phyloP scores from a whole-genome alignment of 2,329 filamentous ascomycete genomes.

The Penicillium sp. region DNA sequence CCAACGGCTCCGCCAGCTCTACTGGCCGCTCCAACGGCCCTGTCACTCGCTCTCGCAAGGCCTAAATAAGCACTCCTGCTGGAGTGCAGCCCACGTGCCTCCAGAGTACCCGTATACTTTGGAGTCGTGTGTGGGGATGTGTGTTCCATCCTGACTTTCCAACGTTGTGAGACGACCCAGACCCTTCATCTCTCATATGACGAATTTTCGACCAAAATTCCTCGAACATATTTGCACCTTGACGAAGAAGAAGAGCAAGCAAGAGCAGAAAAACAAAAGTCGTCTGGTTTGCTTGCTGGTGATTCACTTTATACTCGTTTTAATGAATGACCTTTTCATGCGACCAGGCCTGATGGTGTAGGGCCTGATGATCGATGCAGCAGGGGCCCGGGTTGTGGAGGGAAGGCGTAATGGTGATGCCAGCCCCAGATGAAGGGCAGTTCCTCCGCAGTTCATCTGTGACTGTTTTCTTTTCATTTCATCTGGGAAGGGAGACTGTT shows the following conservation, averaged over 20 bases:
- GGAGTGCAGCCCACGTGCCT: background rate
- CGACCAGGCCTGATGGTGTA: slow-evolving; percentile 25
- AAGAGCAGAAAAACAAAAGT: slow-evolving; percentile 1
- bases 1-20: slow-evolving; percentile 40
- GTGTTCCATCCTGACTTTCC: background rate
- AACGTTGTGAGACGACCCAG: background rate
- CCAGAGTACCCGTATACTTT: background rate
- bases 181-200: slow-evolving; percentile 7
- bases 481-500: slow-evolving; percentile 17
- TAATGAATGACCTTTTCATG: slow-evolving; percentile 35
- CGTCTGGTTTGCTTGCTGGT: slow-evolving; percentile 24
- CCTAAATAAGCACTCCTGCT: slow-evolving; percentile 35
- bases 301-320: slow-evolving; percentile 30
- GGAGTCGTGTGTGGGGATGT: background rate
- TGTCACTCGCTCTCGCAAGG: slow-evolving; percentile 53
- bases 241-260: slow-evolving; percentile 12
- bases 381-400: slow-evolving; percentile 25
- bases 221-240: slow-evolving; percentile 21
- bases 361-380: slow-evolving; percentile 25
- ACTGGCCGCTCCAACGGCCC: slow-evolving; percentile 49
- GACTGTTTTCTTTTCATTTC: slow-evolving; percentile 13
- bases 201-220: slow-evolving; percentile 18
- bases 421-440: slow-evolving; percentile 4
- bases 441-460: background rate
- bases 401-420: slow-evolving; percentile 11